Conservation (phyloP, 345 rosid genomes). For the Dipteronia sinensis region DNA sequence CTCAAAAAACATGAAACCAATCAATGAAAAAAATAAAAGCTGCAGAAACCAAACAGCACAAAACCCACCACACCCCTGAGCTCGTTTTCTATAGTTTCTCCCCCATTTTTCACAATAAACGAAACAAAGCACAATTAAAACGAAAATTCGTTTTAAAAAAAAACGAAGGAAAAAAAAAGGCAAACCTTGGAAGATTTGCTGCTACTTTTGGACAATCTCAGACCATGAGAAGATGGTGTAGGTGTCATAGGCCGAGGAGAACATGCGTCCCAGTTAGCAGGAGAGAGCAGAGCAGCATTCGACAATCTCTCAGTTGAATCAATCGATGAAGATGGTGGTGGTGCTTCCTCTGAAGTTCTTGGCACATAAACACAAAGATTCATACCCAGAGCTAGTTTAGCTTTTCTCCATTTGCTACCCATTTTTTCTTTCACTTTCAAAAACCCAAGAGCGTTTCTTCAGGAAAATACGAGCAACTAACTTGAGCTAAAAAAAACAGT, state of each 20-base stretch:
- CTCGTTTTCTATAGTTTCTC: not conserved
- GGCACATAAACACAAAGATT: slow-evolving; percentile 78
- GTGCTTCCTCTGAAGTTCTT: slow-evolving; percentile 53
- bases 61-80: not conserved
- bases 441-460: slow-evolving; percentile 14
- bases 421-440: slow-evolving; percentile 37
- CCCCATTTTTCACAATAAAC: not conserved
- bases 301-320: slow-evolving; percentile 70
- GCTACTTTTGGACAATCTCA: slow-evolving; percentile 61
- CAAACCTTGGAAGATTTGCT: slow-evolving; percentile 92
- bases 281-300: slow-evolving; percentile 80
- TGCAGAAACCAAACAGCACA: not conserved
- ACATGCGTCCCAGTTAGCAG: slow-evolving; percentile 47
- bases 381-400: slow-evolving; percentile 70
- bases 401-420: slow-evolving; percentile 88
- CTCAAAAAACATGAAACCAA: slow-evolving; percentile 14
- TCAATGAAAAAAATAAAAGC: not conserved
- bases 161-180: slow-evolving; percentile 25
- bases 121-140: slow-evolving; percentile 5
- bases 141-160: slow-evolving; percentile 6
- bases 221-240: slow-evolving; percentile 72
- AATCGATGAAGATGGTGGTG: slow-evolving; percentile 37
- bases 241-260: slow-evolving; percentile 73
- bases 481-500: slow-evolving; percentile 16
- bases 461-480: slow-evolving; percentile 1